Percentiles rank a stretch among this genome's conserved stretches.
phyloP scores from a whole-genome alignment of 1,284 basidiomycete genomes.

The Fomitopsis schrenkii region DNA sequence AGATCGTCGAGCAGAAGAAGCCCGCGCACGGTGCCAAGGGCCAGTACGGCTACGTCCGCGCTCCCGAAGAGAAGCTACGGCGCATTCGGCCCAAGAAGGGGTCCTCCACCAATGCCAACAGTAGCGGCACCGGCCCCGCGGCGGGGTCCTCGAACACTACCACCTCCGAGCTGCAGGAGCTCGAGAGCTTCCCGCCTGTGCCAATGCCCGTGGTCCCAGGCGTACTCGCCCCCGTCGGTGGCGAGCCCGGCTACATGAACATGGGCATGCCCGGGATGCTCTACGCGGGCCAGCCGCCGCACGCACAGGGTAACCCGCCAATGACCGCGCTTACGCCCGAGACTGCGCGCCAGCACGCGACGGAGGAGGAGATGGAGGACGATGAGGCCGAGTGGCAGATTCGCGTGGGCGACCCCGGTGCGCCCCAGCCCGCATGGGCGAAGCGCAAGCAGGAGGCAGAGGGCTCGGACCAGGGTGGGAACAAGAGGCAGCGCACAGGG shows the following conservation, averaged over 20 bases:
- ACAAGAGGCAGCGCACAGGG: constrained; percentile 27
- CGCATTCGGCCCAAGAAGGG: constrained; percentile 43
- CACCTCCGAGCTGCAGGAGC: constrained; percentile 7
- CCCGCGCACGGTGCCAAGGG: constrained; percentile 66
- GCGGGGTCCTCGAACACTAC: constrained; percentile 15
- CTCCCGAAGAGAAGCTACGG: constrained; percentile 61
- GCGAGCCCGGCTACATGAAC: constrained; percentile 2
- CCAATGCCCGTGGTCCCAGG: constrained; percentile 13
- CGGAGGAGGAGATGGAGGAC: constrained; percentile 46
- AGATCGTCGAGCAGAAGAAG: constrained; percentile 64
- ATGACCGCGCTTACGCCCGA: constrained; percentile 5
- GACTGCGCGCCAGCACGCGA: constrained; percentile 24
- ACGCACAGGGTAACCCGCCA: constrained; percentile 10
- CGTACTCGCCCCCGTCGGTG: constrained; percentile 10
- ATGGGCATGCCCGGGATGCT: constrained; percentile 8
- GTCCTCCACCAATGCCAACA: not conserved
- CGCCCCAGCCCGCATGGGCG: constrained; percentile 62
- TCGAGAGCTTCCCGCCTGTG: constrained; percentile 19
- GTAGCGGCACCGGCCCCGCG: constrained; percentile 12
- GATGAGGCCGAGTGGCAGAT: constrained; percentile 61
- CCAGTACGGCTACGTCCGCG: constrained; percentile 73
- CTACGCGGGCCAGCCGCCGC: constrained; percentile 13
- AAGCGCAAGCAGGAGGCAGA: constrained; percentile 48
- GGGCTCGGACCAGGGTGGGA: constrained; percentile 12
- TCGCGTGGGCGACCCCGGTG: constrained; percentile 44